Percentiles rank a stretch among this genome's conserved stretches.
These are phyloP conservation scores for Russula sp. DNA, from an alignment of 768 basidiomycete genomes.

Conservation along the genomic window DNA sequence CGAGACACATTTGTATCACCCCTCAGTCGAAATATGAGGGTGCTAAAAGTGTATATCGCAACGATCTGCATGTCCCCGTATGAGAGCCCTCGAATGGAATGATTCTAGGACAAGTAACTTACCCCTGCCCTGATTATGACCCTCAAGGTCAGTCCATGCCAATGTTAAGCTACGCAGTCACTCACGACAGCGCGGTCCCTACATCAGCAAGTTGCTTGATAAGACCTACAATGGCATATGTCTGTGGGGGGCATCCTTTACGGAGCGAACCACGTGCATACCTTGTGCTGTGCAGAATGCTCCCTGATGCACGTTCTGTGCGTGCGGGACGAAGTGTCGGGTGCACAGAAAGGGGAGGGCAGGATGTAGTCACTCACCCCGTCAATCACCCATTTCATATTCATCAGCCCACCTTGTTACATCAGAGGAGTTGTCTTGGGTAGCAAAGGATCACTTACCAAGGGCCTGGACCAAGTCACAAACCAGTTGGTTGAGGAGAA, in stretches of 20 bases:
- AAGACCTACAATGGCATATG: constrained; percentile 5
- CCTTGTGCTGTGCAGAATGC: constrained; percentile 18
- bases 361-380: constrained; percentile 25
- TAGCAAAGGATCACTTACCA: constrained; percentile 16
- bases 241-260: not conserved
- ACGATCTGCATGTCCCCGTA: constrained; percentile 26
- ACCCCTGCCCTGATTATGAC: constrained; percentile 8
- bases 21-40: constrained; percentile 32
- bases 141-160: not conserved
- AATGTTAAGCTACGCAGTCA: not conserved
- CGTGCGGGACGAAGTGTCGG: not conserved
- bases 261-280: not conserved
- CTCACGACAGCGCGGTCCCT: constrained; percentile 20
- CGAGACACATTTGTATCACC: constrained; percentile 27
- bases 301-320: not conserved
- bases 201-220: constrained; percentile 19
- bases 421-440: not conserved
- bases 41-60: constrained; percentile 35
- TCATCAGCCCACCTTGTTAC: constrained; percentile 32
- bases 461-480: constrained; percentile 27
- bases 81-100: not conserved
- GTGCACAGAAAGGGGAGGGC: not conserved
- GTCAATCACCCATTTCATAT: constrained; percentile 30
- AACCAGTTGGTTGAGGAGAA: constrained; percentile 26
- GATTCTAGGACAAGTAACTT: not conserved